Conservation (phyloP, 306 rosid species). For the Cicer yamashitae region DNA sequence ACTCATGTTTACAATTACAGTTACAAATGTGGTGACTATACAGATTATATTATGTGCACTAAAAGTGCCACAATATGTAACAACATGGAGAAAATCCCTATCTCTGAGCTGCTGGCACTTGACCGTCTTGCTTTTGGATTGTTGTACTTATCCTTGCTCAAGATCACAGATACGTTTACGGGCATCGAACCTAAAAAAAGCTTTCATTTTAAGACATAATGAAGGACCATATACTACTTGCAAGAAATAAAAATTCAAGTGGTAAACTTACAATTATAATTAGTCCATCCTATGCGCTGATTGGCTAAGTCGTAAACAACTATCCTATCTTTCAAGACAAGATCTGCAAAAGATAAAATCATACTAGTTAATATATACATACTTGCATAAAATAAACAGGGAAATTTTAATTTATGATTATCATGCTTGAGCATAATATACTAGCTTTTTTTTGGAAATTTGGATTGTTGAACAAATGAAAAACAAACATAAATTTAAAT, state of each 20-base stretch:
- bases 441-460: not conserved
- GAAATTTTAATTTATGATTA: constrained; percentile 3
- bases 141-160: constrained; percentile 76
- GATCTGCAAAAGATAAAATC: constrained; percentile 57
- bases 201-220: not conserved
- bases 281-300: constrained; percentile 84
- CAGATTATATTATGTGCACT: constrained; percentile 50
- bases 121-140: constrained; percentile 70
- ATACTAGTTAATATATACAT: constrained; percentile 9
- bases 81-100: constrained; percentile 54
- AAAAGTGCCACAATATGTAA: constrained; percentile 55
- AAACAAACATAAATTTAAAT: constrained; percentile 11
- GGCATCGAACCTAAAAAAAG: constrained; percentile 69
- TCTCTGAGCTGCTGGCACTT: constrained; percentile 54
- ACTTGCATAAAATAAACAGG: constrained; percentile 1
- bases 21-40: constrained; percentile 45
- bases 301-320: constrained; percentile 80
- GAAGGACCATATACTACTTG: constrained; percentile 11
- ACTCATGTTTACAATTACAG: too few relatives aligned
- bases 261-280: constrained; percentile 80
- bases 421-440: constrained; percentile 2
- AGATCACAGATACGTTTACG: constrained; percentile 83
- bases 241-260: constrained; percentile 9
- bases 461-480: constrained; percentile 5
- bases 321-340: constrained; percentile 86